Percentiles rank a stretch among this genome's conserved stretches.
phyloP scores from a whole-genome alignment of 176 grass and related monocot species.

The Echinochloa phyllopogon region DNA sequence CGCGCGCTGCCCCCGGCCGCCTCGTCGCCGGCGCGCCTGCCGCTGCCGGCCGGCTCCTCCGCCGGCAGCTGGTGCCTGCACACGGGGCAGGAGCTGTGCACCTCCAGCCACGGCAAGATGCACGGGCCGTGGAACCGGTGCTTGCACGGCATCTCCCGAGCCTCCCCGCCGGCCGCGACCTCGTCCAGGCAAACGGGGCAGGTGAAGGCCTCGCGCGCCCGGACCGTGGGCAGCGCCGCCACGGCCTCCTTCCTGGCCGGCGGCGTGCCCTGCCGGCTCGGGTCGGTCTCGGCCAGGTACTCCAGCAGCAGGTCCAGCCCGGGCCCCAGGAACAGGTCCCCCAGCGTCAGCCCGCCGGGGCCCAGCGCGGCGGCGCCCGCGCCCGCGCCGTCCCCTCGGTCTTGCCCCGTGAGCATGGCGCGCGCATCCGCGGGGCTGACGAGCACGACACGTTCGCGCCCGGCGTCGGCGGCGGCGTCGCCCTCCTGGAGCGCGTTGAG shows the following conservation, averaged over 20 bases:
- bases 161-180: conserved; percentile 64
- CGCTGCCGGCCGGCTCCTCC: conserved; percentile 37
- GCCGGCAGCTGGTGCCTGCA: conserved; percentile 80
- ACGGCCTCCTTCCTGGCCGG: conserved; percentile 76
- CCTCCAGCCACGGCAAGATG: conserved; percentile 85
- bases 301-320: conserved; percentile 79
- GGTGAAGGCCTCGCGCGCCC: conserved; percentile 44
- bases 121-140: conserved; percentile 78
- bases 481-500: conserved; percentile 59
- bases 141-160: conserved; percentile 81
- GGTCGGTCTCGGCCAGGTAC: conserved; percentile 69
- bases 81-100: conserved; percentile 89
- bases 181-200: conserved; percentile 90
- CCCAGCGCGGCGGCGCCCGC: neutral
- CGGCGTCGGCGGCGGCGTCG: conserved; percentile 36
- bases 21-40: neutral
- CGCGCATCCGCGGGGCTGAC: conserved; percentile 47
- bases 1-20: conserved; percentile 7
- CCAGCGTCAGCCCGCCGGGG: conserved; percentile 58
- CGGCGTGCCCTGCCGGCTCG: conserved; percentile 58
- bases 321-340: conserved; percentile 71
- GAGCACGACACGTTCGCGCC: conserved; percentile 43
- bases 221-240: conserved; percentile 68
- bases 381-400: neutral
- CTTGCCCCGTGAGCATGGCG: conserved; percentile 46